Base-by-base conservation (phyloP, 345 rosid species). In the Pugionium cornutum region DNA sequence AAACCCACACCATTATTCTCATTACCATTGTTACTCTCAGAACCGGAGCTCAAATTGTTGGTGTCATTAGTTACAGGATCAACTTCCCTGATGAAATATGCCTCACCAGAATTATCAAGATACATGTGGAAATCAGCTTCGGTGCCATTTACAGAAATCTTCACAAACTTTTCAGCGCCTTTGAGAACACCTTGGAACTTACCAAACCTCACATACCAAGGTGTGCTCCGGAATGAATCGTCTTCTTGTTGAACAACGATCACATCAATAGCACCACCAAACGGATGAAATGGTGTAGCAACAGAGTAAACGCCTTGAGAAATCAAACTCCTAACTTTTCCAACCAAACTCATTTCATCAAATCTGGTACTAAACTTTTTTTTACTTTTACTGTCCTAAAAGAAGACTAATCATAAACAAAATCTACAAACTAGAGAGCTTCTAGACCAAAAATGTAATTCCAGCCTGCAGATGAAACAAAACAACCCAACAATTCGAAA, bases 121-220 rank as follows among this genome's bases (percentile, higher is more conserved):
- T 75, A 83, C 98, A 91, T 91, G 70, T 86, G 95, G 60, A 91
- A 91, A 76, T 82, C 73, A 0, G 90, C 95, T 71, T 91, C 95
- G 2, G 81, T 56, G 1, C 89, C 96, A 75, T 91, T 89, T 7
- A 91, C 96, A n/a, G 82, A 44, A 52, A 91, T 85, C 46, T 64
- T 84, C 11, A 91, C 95, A 53, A 85, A 75, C 83, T 89, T 91
- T 77, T 89, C 95, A 0, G 87, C 80, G 7, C 96, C 95, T 76
- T 91, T 91, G 6, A 91, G 82, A 64, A 91, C 96, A 44, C 98
- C 98, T 79, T 91, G 96, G 76, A 91, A 91, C 76, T 91, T 91
- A 42, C 98, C 98, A 54, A 91, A 91, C 75, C 90, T 78, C 53
- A 91, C 98, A 44, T 91, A 83, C 98, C 98, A 91, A 42, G 98